Evolutionary conservation across 179 eudicot genomes (phyloP).

Genomic region (Nepenthes alata): DNA sequence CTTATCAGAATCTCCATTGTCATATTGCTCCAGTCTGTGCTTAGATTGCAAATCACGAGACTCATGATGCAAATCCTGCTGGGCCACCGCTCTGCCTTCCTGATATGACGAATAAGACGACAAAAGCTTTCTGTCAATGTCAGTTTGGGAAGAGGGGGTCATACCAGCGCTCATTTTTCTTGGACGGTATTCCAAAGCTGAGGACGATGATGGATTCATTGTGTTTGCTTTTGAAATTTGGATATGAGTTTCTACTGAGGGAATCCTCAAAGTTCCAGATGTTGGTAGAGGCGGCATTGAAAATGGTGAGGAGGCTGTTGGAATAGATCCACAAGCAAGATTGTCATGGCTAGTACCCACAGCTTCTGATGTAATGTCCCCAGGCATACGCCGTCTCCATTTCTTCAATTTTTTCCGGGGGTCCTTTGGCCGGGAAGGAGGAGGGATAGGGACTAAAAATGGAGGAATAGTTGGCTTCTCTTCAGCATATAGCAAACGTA

Average conservation of each 20-base stretch:
- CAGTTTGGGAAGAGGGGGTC: constrained; percentile 14
- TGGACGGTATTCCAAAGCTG: constrained; percentile 6
- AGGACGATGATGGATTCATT: constrained; percentile 11
- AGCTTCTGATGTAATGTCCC: constrained; percentile 13
- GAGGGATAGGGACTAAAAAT: constrained; percentile 61
- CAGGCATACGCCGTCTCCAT: constrained; percentile 22
- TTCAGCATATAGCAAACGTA: constrained; percentile 64
- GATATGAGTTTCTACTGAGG: constrained; percentile 16
- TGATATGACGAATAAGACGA: constrained; percentile 13
- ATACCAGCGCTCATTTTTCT: constrained; percentile 10
- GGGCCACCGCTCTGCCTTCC: constrained; percentile 11
- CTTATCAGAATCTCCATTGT: constrained; percentile 33
- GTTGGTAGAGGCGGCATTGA: constrained; percentile 8
- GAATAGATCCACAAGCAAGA: constrained; percentile 15
- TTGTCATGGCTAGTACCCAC: constrained; percentile 25
- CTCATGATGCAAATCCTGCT: constrained; percentile 7
- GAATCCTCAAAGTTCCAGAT: constrained; percentile 8
- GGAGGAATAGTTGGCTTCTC: constrained; percentile 69
- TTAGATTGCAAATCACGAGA: background rate
- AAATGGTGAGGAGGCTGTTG: constrained; percentile 14
- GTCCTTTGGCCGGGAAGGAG: constrained; percentile 67
- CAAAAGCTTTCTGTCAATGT: constrained; percentile 8
- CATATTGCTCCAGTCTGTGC: constrained; percentile 9
- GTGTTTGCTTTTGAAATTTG: constrained; percentile 9
- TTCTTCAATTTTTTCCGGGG: constrained; percentile 50